These are phyloP conservation scores for Amanita inopinata DNA, from an alignment of 768 basidiomycete genomes.

Conservation along the genomic window DNA sequence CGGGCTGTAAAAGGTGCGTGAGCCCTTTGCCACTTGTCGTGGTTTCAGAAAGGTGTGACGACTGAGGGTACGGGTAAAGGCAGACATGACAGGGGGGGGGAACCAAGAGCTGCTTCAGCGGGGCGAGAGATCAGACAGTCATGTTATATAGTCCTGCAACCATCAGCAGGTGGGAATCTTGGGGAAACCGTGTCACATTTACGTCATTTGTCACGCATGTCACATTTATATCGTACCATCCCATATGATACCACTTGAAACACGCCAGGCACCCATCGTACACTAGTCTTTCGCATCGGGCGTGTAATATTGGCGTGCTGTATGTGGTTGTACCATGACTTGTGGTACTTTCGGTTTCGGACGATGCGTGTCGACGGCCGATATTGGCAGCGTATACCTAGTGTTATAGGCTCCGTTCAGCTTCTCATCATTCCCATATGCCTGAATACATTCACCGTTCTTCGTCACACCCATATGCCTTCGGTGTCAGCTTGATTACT, in stretches of 20 bases:
- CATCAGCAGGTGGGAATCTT: conserved; percentile 17
- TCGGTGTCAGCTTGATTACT: conserved; percentile 95
- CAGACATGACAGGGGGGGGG: too few species aligned
- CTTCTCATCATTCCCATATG: background rate
- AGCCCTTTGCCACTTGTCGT: too few species aligned
- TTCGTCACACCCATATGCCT: conserved; percentile 98
- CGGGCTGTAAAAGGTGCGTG: conserved; percentile 48
- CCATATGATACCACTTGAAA: conserved; percentile 2
- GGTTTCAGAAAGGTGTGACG: conserved; percentile 7
- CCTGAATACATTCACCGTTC: conserved; percentile 56
- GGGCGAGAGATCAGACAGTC: background rate
- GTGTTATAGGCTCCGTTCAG: too few species aligned
- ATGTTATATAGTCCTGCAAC: background rate
- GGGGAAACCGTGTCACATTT: conserved; percentile 14
- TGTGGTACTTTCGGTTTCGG: conserved; percentile 40
- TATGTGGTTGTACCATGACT: conserved; percentile 23
- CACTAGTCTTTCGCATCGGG: conserved; percentile 11
- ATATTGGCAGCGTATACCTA: conserved; percentile 84
- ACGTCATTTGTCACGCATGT: background rate
- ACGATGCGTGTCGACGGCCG: conserved; percentile 91
- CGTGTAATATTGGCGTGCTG: conserved; percentile 36
- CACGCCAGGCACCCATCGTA: too few species aligned
- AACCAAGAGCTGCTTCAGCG: too few species aligned
- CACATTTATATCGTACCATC: conserved; percentile 2
- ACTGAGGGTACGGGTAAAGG: background rate